Evolutionary conservation across 176 grass and related monocot genomes (phyloP), one percentile per base, ranked within the genome.

Genomic region (Oryza glumipatula): DNA sequence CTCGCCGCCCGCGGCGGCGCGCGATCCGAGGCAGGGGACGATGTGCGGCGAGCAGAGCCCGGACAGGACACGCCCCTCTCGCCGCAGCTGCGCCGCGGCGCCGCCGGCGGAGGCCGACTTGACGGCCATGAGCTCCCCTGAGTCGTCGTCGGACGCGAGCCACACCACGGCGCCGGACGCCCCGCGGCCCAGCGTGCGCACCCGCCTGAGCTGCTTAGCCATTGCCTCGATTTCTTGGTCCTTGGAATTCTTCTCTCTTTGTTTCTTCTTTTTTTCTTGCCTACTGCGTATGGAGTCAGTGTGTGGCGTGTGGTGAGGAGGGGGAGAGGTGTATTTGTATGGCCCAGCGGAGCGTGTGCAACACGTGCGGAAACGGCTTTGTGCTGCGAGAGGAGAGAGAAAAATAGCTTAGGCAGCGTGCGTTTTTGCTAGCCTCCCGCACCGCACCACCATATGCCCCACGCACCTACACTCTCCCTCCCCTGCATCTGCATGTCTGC

Each of bases 41-140:
- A 97, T 78, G 87, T 94, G 87, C 13, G 94, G 88, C 17, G 92
- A 94, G 61, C 64, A 36, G 13, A 97, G 94, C 12, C 88, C 77
- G 10, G 21, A 73, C 0, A 97, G 86, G 21, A 97, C 87, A 33
- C 70, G 86, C 47, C 89, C 85, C 89, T 97, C 94, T 11, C 65
- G 88, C 30, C 23, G 23, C 3, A 97, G 90, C 89, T 56, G 85
- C 70, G 41, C 76, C 38, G 87, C 84, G 17, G 83, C 89, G 0
- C 41, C 84, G 0, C 45, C 78, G n/a, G 82, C 76, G 76, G 47
- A 16, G 47, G 79, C 83, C 17, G 94, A 97, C 67, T 97, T 97
- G 24, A 97, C 92, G 7, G 94, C 94, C 11, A 97, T 32, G 1
- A 92, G 70, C 79, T 85, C 38, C 5, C 92, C 90, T 3, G 94